phyloP scores from a whole-genome alignment of 495 filamentous ascomycete species.

The Podospora comata region DNA sequence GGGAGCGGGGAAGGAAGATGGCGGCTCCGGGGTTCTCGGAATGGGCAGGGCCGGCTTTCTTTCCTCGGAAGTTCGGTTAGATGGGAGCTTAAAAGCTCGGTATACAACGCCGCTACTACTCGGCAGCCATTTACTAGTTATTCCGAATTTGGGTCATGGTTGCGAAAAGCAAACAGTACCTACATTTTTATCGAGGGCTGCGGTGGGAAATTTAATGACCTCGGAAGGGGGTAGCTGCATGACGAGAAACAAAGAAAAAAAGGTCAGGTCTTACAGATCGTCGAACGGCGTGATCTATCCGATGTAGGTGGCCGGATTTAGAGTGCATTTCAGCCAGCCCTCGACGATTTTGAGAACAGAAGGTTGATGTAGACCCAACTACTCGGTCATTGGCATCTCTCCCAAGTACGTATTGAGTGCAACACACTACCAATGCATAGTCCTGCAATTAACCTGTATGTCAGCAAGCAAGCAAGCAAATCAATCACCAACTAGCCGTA shows the following conservation, averaged over 20 bases:
- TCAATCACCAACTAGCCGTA: neutral
- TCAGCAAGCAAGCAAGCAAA: neutral
- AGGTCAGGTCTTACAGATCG: neutral
- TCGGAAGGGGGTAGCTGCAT: neutral
- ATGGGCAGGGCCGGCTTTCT: neutral
- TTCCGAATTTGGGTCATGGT: too few species aligned
- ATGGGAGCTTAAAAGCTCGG: neutral
- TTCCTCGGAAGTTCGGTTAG: neutral
- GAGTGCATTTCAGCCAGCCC: neutral
- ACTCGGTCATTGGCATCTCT: slow-evolving; percentile 4
- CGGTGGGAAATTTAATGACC: neutral
- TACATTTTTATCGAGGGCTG: too few species aligned
- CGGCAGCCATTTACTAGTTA: too few species aligned
- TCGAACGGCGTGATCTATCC: neutral
- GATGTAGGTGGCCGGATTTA: neutral
- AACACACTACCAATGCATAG: neutral
- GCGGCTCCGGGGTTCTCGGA: neutral
- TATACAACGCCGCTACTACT: too few species aligned
- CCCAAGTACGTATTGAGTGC: neutral
- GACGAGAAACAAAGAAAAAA: neutral
- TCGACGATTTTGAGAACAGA: neutral
- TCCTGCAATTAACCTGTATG: neutral
- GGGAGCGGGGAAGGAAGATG: neutral
- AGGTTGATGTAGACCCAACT: neutral
- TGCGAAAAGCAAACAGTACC: too few species aligned